Percentiles rank a stretch among this genome's conserved stretches.
phyloP scores from a whole-genome alignment of 148 eudicot species.

The Oxyria digyna region DNA sequence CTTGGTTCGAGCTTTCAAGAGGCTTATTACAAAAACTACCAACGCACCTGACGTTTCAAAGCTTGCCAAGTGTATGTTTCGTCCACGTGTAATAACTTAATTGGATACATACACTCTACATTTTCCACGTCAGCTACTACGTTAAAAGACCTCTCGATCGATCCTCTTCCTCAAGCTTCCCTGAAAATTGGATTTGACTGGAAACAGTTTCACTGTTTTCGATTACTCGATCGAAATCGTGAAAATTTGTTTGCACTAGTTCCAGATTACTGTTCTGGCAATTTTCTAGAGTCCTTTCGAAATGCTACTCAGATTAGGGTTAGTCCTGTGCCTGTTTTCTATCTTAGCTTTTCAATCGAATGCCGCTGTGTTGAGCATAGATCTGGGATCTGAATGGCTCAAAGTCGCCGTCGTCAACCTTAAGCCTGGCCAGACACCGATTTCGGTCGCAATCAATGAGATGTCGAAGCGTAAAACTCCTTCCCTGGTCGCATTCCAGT shows the following conservation, averaged over 20 bases:
- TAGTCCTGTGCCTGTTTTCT: conserved; percentile 22
- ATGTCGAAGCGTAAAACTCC: conserved; percentile 97
- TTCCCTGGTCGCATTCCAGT: conserved; percentile 52
- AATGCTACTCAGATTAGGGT: conserved; percentile 26
- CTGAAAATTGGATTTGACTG: neutral
- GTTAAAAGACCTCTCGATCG: neutral
- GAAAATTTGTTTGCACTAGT: neutral
- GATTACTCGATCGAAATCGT: neutral
- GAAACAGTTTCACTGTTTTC: neutral
- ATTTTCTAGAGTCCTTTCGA: neutral
- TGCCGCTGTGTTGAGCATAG: conserved; percentile 78
- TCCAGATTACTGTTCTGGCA: neutral
- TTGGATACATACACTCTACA: neutral
- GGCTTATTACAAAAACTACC: neutral
- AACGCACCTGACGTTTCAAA: neutral
- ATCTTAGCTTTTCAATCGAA: conserved; percentile 19
- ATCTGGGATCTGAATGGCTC: conserved; percentile 92
- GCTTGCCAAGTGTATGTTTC: neutral
- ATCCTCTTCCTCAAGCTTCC: neutral
- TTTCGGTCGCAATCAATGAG: conserved; percentile 87
- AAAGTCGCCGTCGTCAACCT: conserved; percentile 90
- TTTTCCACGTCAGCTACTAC: neutral
- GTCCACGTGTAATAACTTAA: neutral
- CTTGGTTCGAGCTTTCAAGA: neutral
- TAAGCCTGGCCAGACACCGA: conserved; percentile 77